Evolutionary conservation across 768 basidiomycete species (phyloP).

Genomic region (Leccinum rimulosum): DNA sequence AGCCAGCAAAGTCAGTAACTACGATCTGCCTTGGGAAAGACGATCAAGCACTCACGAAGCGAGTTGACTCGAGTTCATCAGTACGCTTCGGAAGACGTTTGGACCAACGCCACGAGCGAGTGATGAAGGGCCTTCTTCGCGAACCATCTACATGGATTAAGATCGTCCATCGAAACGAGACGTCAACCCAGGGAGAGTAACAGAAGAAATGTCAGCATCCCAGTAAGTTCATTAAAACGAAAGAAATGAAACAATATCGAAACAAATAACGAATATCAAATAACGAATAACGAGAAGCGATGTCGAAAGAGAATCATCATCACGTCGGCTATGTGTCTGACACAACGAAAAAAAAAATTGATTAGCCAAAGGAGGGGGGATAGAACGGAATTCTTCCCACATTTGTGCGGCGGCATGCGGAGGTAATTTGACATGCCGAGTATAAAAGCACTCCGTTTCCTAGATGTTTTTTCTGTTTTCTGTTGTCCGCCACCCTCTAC

Average conservation of each 20-base stretch:
- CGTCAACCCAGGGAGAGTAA: background rate
- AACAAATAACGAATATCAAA: background rate
- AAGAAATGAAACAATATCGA: background rate
- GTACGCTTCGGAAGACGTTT: slow-evolving; percentile 79
- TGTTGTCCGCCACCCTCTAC: background rate
- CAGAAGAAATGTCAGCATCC: slow-evolving; percentile 7
- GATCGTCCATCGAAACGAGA: background rate
- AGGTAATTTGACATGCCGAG: slow-evolving; percentile 2
- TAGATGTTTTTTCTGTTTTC: background rate
- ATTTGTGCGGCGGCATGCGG: background rate
- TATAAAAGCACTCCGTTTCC: background rate
- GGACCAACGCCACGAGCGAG: slow-evolving; percentile 76
- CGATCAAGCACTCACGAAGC: slow-evolving; percentile 60
- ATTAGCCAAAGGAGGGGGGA: background rate
- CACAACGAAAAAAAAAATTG: background rate
- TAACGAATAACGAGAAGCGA: background rate
- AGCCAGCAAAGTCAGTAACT: background rate
- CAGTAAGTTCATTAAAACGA: background rate
- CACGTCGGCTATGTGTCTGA: background rate
- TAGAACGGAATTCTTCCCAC: slow-evolving; percentile 10
- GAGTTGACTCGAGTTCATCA: slow-evolving; percentile 93
- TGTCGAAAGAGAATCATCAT: background rate
- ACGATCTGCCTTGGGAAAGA: background rate
- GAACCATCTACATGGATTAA: slow-evolving; percentile 62
- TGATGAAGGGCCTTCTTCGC: slow-evolving; percentile 79